These are phyloP conservation scores for Penicillium sp. DNA, from an alignment of 2,329 filamentous ascomycete genomes.

Conservation along the genomic window DNA sequence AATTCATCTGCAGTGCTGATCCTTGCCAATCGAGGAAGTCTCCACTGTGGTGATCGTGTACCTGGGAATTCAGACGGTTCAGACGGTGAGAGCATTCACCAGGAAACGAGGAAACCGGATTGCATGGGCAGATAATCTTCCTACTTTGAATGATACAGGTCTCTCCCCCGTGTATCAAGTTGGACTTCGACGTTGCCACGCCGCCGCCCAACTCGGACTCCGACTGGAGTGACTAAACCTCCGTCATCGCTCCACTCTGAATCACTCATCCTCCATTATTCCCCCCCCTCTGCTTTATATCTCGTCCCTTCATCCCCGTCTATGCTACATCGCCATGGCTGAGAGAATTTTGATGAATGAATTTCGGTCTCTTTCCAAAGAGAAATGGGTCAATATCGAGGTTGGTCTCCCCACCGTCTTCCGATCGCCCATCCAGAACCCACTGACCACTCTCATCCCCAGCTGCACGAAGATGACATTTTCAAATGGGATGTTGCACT, in stretches of 20 bases:
- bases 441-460: slow-evolving; percentile 8
- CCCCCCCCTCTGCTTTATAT: neutral
- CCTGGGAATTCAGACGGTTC: no score
- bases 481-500: slow-evolving; percentile 82
- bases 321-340: slow-evolving; percentile 42
- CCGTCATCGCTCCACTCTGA: slow-evolving; percentile 5
- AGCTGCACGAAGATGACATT: slow-evolving; percentile 76
- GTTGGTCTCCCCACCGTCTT: slow-evolving; percentile 43
- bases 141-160: no score
- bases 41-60: slow-evolving; percentile 4
- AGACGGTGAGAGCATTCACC: no score
- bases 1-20: slow-evolving; percentile 11
- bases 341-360: slow-evolving; percentile 87
- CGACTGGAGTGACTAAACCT: no score
- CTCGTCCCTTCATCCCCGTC: neutral
- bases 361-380: slow-evolving; percentile 71
- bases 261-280: neutral
- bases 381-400: slow-evolving; percentile 91
- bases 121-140: no score
- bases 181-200: no score
- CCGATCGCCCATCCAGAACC: slow-evolving; percentile 3
- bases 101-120: no score
- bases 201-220: no score
- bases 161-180: no score
- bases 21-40: slow-evolving; percentile 9